phyloP scores from a whole-genome alignment of 2,329 filamentous ascomycete species.

The Ophiosphaerella herpotricha region DNA sequence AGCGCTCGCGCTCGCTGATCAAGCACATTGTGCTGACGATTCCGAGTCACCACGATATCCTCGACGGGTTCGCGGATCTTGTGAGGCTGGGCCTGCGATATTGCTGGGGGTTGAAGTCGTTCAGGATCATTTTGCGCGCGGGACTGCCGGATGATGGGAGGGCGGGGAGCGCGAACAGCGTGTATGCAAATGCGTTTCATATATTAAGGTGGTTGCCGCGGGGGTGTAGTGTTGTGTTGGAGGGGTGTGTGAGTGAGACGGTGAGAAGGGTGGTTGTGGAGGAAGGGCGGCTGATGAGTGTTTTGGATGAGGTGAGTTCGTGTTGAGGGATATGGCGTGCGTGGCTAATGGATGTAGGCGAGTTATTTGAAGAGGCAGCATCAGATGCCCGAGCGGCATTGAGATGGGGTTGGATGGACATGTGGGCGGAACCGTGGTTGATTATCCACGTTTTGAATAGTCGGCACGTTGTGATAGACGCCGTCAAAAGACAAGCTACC shows the following conservation, averaged over 20 bases:
- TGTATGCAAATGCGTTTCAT: slow-evolving; percentile 55
- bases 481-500: no score
- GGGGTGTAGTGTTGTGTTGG: slow-evolving; percentile 47
- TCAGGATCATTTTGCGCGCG: slow-evolving; percentile 47
- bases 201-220: slow-evolving; percentile 53
- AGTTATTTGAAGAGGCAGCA: slow-evolving; percentile 44
- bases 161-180: slow-evolving; percentile 43
- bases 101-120: slow-evolving; percentile 51
- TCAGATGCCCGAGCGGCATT: slow-evolving; percentile 44
- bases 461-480: neutral
- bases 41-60: slow-evolving; percentile 52
- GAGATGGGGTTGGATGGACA: neutral
- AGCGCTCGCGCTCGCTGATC: slow-evolving; percentile 50
- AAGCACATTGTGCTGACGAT: slow-evolving; percentile 52
- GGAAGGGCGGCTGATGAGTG: slow-evolving; percentile 47
- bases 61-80: slow-evolving; percentile 53
- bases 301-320: slow-evolving; percentile 47
- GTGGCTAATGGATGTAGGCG: slow-evolving; percentile 15
- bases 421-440: no score
- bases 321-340: no score
- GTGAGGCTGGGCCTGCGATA: slow-evolving; percentile 53
- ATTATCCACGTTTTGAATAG: no score
- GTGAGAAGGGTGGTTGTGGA: slow-evolving; percentile 50
- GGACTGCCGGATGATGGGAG: slow-evolving; percentile 37
- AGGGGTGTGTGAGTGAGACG: slow-evolving; percentile 47